Evolutionary conservation across 345 rosid species (phyloP).

Genomic region (Eucalyptus shirleyi): DNA sequence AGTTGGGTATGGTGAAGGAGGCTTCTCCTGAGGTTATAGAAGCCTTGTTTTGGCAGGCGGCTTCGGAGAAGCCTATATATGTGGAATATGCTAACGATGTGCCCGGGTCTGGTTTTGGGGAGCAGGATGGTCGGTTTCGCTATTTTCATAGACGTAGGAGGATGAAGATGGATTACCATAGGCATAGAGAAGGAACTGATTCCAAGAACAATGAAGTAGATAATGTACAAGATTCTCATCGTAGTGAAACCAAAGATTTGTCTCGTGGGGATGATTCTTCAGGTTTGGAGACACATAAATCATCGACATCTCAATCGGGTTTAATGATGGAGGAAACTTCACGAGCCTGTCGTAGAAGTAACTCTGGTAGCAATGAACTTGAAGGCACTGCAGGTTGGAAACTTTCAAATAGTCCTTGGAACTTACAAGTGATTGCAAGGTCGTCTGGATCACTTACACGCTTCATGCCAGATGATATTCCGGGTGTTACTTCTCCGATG

Average conservation of each 20-base stretch:
- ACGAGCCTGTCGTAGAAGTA: slow-evolving; percentile 27
- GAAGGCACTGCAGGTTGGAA: slow-evolving; percentile 99
- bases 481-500: slow-evolving; percentile 99
- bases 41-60: slow-evolving; percentile 85
- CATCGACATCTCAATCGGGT: slow-evolving; percentile 14
- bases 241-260: slow-evolving; percentile 8
- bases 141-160: slow-evolving; percentile 63
- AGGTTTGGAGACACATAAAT: slow-evolving; percentile 4
- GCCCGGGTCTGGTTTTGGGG: slow-evolving; percentile 93
- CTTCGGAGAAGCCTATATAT: slow-evolving; percentile 74
- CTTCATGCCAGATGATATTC: slow-evolving; percentile 99
- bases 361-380: slow-evolving; percentile 31
- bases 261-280: slow-evolving; percentile 2
- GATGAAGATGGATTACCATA: slow-evolving; percentile 47
- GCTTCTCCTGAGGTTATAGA: slow-evolving; percentile 64
- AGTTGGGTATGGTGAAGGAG: slow-evolving; percentile 63
- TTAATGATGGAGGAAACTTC: slow-evolving; percentile 8
- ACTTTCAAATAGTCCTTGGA: slow-evolving; percentile 98
- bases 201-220: slow-evolving; percentile 10
- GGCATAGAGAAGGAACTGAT: slow-evolving; percentile 25
- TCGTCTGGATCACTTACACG: slow-evolving; percentile 98
- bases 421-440: slow-evolving; percentile 90
- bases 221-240: neutral
- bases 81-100: slow-evolving; percentile 99
- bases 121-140: slow-evolving; percentile 54